Evolutionary conservation across 1,284 basidiomycete genomes (phyloP).

Genomic region (Phellopilus nigrolimitatus): DNA sequence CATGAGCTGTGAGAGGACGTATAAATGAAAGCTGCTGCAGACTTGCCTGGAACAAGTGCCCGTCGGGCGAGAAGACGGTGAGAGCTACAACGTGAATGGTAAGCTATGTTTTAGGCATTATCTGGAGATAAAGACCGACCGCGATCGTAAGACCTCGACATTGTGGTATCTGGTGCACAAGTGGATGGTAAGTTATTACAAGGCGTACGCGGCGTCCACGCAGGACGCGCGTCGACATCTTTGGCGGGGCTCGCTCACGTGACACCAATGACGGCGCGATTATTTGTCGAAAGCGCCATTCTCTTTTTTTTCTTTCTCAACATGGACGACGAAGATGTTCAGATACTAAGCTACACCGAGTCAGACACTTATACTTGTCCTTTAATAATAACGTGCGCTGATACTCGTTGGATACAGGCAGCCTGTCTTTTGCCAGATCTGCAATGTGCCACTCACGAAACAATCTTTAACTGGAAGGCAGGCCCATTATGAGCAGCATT

Average conservation of each 20-base stretch:
- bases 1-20: slow-evolving; percentile 17
- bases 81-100: slow-evolving; percentile 51
- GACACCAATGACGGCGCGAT: neutral
- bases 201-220: slow-evolving; percentile 5
- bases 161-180: slow-evolving; percentile 26
- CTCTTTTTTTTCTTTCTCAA: neutral
- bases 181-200: slow-evolving; percentile 19
- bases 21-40: neutral
- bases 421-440: slow-evolving; percentile 21
- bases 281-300: neutral
- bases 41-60: slow-evolving; percentile 84
- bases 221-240: slow-evolving; percentile 51
- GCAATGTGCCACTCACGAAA: slow-evolving; percentile 18
- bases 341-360: neutral
- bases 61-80: slow-evolving; percentile 93
- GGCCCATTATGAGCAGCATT: slow-evolving; percentile 25
- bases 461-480: slow-evolving; percentile 21
- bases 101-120: slow-evolving; percentile 2
- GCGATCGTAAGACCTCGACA: slow-evolving; percentile 80
- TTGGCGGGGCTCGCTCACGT: neutral
- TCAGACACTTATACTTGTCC: no score
- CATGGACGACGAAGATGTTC: slow-evolving; percentile 9
- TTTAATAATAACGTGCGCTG: neutral
- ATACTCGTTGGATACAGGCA: slow-evolving; percentile 6
- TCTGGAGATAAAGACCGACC: slow-evolving; percentile 37